A percentile compares a stretch with the other conserved stretches of the same genome.
These are phyloP conservation scores for Pichia sp. DNA, from an alignment of 1,139 yeast species.

Conservation along the genomic window DNA sequence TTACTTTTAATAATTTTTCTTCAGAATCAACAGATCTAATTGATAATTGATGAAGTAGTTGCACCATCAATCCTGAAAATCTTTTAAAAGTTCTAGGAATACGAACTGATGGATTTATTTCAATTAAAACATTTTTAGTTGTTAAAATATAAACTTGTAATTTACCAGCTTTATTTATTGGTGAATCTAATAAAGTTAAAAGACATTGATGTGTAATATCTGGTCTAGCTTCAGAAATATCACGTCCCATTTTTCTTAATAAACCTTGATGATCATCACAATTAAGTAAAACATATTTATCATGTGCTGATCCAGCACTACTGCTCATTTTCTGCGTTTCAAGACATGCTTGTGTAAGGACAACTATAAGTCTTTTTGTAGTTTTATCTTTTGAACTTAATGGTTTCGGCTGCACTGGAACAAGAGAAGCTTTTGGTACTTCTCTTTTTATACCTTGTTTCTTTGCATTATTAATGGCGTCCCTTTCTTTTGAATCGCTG, in stretches of 20 bases:
- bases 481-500: slow-evolving; percentile 39
- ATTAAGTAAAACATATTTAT: slow-evolving; percentile 84
- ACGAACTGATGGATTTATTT: slow-evolving; percentile 92
- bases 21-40: slow-evolving; percentile 93
- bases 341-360: slow-evolving; percentile 86
- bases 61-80: slow-evolving; percentile 97
- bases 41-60: slow-evolving; percentile 81
- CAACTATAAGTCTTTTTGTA: slow-evolving; percentile 83
- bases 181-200: slow-evolving; percentile 86
- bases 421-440: slow-evolving; percentile 60
- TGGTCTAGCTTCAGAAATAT: slow-evolving; percentile 96
- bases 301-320: slow-evolving; percentile 74
- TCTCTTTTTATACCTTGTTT: slow-evolving; percentile 30
- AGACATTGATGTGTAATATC: slow-evolving; percentile 96
- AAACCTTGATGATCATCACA: slow-evolving; percentile 98
- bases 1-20: slow-evolving; percentile 86
- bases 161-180: slow-evolving; percentile 94
- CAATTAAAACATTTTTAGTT: slow-evolving; percentile 88
- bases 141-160: slow-evolving; percentile 95
- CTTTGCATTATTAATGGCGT: slow-evolving; percentile 30
- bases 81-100: slow-evolving; percentile 97
- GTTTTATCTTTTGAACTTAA: slow-evolving; percentile 75
- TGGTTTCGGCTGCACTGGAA: slow-evolving; percentile 80
- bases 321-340: slow-evolving; percentile 86
- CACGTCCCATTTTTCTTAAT: slow-evolving; percentile 91